Evolutionary conservation across 73 alveolate genomes (phyloP).

Genomic region (Effrenium voratum): DNA sequence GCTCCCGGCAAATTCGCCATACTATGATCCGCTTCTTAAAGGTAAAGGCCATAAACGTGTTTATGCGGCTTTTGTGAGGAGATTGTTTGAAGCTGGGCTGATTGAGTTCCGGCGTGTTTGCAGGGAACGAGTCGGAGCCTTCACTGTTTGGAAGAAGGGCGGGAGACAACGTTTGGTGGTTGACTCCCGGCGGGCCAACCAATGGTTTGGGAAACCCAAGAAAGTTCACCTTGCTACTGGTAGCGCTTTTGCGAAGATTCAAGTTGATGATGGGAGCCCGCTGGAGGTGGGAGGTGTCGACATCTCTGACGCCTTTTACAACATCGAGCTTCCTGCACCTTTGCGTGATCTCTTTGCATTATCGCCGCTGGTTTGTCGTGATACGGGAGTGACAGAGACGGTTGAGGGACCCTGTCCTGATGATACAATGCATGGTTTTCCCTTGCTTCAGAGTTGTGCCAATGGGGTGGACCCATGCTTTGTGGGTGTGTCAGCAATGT

Average conservation of each 20-base stretch:
- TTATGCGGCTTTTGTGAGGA: background rate
- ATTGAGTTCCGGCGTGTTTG: background rate
- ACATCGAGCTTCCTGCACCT: background rate
- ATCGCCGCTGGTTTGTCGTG: background rate
- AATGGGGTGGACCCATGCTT: conserved; percentile 8
- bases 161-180: background rate
- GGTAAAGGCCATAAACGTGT: background rate
- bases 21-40: background rate
- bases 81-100: background rate
- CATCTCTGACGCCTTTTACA: conserved; percentile 19
- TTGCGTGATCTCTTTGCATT: background rate
- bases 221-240: background rate
- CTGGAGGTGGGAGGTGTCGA: background rate
- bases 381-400: background rate
- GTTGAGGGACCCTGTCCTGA: background rate
- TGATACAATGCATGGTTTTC: background rate
- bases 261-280: background rate
- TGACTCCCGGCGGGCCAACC: background rate
- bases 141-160: background rate
- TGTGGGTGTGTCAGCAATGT: background rate
- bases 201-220: background rate
- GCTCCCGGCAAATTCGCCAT: background rate
- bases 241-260: background rate
- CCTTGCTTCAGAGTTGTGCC: background rate
- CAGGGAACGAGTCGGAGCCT: background rate